Evolutionary conservation across 495 filamentous ascomycete species (phyloP).

Genomic region (Elasticomyces elasticus): DNA sequence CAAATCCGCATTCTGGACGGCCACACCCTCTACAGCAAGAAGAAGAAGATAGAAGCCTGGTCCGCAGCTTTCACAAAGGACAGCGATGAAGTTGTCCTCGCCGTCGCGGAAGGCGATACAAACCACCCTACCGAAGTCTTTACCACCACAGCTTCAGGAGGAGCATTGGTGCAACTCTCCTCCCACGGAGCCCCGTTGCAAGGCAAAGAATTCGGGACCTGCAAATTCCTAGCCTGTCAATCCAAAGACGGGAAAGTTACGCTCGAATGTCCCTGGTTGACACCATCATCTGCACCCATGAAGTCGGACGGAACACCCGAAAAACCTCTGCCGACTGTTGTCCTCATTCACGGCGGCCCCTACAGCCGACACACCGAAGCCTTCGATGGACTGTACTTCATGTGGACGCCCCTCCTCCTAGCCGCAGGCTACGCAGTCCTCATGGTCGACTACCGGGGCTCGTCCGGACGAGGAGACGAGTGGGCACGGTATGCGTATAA

Average conservation of each 20-base stretch:
- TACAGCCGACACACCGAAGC: conserved; percentile 24
- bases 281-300: background rate
- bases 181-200: background rate
- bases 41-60: conserved; percentile 7
- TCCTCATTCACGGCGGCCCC: conserved; percentile 32
- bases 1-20: conserved; percentile 14
- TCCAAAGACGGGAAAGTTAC: conserved; percentile 3
- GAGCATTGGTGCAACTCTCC: conserved; percentile 12
- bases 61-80: conserved; percentile 11
- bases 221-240: conserved; percentile 4
- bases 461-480: conserved; percentile 25
- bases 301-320: background rate
- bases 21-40: conserved; percentile 9
- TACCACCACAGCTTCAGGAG: conserved; percentile 11
- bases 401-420: conserved; percentile 26
- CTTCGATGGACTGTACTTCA: conserved; percentile 25
- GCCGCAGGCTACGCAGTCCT: conserved; percentile 29
- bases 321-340: conserved; percentile 27
- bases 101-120: conserved; percentile 5
- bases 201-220: background rate
- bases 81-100: conserved; percentile 15
- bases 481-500: conserved; percentile 24
- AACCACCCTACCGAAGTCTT: conserved; percentile 14
- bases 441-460: conserved; percentile 30
- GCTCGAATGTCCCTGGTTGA: conserved; percentile 6